A percentile compares a stretch with the other conserved stretches of the same genome.
These are phyloP conservation scores for Fusarium sp. DNA, from an alignment of 2,329 filamentous ascomycete species.

Conservation along the genomic window DNA sequence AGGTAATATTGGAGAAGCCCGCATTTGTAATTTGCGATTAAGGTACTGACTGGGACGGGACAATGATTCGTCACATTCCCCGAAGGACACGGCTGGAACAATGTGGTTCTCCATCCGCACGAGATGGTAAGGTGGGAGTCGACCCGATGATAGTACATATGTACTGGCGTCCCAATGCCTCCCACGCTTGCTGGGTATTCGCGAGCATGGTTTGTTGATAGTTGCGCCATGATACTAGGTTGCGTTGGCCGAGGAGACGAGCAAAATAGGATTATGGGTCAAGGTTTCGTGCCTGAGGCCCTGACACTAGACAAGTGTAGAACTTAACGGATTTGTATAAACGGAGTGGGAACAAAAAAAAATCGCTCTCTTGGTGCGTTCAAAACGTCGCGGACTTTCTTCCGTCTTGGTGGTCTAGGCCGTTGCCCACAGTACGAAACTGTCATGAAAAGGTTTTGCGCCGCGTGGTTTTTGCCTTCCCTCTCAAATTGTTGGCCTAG, in stretches of 20 bases:
- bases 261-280: background rate
- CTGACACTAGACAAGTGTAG: slow-evolving; percentile 16
- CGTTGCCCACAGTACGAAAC: slow-evolving; percentile 35
- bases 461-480: slow-evolving; percentile 25
- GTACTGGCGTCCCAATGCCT: background rate
- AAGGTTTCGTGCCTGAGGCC: slow-evolving; percentile 27
- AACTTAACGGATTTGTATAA: slow-evolving; percentile 14
- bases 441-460: slow-evolving; percentile 20
- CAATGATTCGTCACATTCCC: slow-evolving; percentile 13
- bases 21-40: slow-evolving; percentile 17
- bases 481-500: slow-evolving; percentile 17
- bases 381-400: slow-evolving; percentile 31
- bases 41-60: background rate
- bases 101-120: background rate
- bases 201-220: slow-evolving; percentile 12
- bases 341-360: slow-evolving; percentile 30
- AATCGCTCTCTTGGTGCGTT: slow-evolving; percentile 17
- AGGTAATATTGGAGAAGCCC: slow-evolving; percentile 9
- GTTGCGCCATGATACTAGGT: background rate
- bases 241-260: slow-evolving; percentile 11
- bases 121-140: slow-evolving; percentile 4
- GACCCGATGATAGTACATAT: slow-evolving; percentile 11
- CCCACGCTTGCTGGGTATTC: background rate
- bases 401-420: slow-evolving; percentile 16
- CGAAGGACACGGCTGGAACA: background rate